These are phyloP conservation scores for Gelatoporia subvermispora DNA, from an alignment of 768 basidiomycete genomes.

Conservation along the genomic window DNA sequence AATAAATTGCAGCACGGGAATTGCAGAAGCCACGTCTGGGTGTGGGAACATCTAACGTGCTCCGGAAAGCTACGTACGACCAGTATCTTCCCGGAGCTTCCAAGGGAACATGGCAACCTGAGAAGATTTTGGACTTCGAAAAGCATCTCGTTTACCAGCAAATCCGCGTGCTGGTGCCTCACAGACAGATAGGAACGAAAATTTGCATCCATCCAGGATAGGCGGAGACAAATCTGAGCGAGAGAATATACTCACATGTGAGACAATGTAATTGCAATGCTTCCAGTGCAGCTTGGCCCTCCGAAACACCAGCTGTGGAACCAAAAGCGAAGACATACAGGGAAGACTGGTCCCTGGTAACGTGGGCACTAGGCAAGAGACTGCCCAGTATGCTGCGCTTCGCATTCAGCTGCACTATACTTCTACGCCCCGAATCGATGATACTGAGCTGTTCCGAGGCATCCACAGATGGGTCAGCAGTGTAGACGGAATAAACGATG, in stretches of 20 bases:
- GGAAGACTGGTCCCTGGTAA: constrained; percentile 36
- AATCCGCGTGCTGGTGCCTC: no score
- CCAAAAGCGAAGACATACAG: constrained; percentile 59
- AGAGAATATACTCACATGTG: constrained; percentile 37
- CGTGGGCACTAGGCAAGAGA: constrained; percentile 46
- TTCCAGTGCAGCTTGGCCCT: constrained; percentile 29
- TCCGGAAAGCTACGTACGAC: no score
- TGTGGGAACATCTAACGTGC: background rate
- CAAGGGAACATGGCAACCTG: background rate
- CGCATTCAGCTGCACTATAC: constrained; percentile 36
- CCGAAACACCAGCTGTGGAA: constrained; percentile 27
- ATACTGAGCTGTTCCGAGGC: constrained; percentile 29
- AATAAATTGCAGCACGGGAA: background rate
- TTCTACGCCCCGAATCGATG: constrained; percentile 54
- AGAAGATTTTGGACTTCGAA: background rate
- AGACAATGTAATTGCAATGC: constrained; percentile 45
- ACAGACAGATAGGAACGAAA: no score
- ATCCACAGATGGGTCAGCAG: constrained; percentile 22
- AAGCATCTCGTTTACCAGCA: background rate
- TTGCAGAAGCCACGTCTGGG: background rate
- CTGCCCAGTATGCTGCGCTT: constrained; percentile 41
- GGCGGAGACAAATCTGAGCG: background rate
- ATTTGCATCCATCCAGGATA: background rate
- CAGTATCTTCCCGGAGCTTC: background rate
- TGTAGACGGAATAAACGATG: constrained; percentile 44